Conservation (phyloP, 805 yeast species). For the Teunomyces lycoperdinae region DNA sequence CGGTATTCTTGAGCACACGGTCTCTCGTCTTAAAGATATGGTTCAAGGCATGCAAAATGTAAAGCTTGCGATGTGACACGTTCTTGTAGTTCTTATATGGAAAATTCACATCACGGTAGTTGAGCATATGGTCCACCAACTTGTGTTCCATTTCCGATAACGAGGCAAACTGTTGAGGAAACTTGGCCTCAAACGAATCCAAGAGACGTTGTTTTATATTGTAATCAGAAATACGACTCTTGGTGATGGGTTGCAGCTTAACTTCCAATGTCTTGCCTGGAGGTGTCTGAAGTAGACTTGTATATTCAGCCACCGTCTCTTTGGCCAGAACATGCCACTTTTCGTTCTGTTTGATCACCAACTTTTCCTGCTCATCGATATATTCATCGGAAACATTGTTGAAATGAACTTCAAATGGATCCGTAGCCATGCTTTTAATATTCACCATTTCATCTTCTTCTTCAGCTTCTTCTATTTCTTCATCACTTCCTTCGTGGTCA, state of each 20-base stretch:
- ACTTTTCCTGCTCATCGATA: slow-evolving; percentile 24
- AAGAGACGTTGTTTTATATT: slow-evolving; percentile 27
- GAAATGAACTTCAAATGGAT: slow-evolving; percentile 80
- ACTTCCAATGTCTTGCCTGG: slow-evolving; percentile 23
- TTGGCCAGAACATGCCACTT: slow-evolving; percentile 29
- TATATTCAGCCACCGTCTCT: slow-evolving; percentile 20
- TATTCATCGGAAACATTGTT: slow-evolving; percentile 45
- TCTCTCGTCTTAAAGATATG: slow-evolving; percentile 88
- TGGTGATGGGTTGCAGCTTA: slow-evolving; percentile 1
- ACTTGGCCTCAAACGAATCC: slow-evolving; percentile 16
- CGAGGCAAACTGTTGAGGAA: slow-evolving; percentile 12
- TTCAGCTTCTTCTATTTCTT: slow-evolving; percentile 18
- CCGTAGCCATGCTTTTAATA: slow-evolving; percentile 42
- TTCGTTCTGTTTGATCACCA: slow-evolving; percentile 12
- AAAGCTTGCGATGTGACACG: slow-evolving; percentile 57
- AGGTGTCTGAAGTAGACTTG: slow-evolving; percentile 31
- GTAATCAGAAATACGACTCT: slow-evolving; percentile 8
- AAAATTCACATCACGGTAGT: slow-evolving; percentile 67
- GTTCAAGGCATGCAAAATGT: slow-evolving; percentile 70
- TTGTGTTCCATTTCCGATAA: slow-evolving; percentile 42
- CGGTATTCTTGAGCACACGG: slow-evolving; percentile 73
- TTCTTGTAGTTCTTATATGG: slow-evolving; percentile 55
- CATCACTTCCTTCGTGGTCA: slow-evolving; percentile 19
- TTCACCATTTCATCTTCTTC: slow-evolving; percentile 32
- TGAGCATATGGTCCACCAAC: slow-evolving; percentile 62